Evolutionary conservation across 371 early-diverging fungal genomes (phyloP), one percentile per base, ranked within the genome.

Genomic region (Mortierella sp.): DNA sequence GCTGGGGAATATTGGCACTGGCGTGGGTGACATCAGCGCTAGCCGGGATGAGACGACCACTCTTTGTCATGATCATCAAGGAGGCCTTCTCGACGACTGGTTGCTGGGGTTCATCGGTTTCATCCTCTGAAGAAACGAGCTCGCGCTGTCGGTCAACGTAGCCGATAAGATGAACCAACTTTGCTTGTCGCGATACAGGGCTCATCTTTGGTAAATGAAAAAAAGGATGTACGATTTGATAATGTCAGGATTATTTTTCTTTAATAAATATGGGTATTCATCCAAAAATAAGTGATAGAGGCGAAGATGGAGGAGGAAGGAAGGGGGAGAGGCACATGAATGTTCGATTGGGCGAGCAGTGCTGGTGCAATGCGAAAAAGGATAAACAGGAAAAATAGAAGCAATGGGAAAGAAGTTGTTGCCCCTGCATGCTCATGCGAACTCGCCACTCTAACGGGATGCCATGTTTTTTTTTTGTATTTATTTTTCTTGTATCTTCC

Each of bases 111-210:
- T 64, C 57, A 43, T 68, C 72, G 5, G 35, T 30, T 39, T 69
- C 75, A 10, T 67, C 67, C 1, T 68, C 80, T 1, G 72, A 63
- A 26, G 72, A 66, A 37, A 75, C 57, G 30, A 81, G 70, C 32
- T 75, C 76, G 40, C 81, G 72, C 32, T 81, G 81, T 20, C 62
- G 60, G 61, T 81, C 76, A 24, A 81, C 73, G 30, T 76, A 81
- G 61, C 72, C 70, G 10, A 81, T 54, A 64, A 81, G 64, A 51
- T 75, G 72, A 58, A 43, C 72, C 66, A 76, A 49, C n/a, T 76
- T 81, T 43, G 75, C 76, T 52, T 81, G 73, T 39, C 81, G 65
- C 20, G 81, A 76, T 2, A 72, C 63, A 30, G 76, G 81, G 73
- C 72, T 81, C 81, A 76, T 59, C 64, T 65, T 32, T 49, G 12